phyloP scores from a whole-genome alignment of 495 filamentous ascomycete genomes.

The Lophiotrema nucula region DNA sequence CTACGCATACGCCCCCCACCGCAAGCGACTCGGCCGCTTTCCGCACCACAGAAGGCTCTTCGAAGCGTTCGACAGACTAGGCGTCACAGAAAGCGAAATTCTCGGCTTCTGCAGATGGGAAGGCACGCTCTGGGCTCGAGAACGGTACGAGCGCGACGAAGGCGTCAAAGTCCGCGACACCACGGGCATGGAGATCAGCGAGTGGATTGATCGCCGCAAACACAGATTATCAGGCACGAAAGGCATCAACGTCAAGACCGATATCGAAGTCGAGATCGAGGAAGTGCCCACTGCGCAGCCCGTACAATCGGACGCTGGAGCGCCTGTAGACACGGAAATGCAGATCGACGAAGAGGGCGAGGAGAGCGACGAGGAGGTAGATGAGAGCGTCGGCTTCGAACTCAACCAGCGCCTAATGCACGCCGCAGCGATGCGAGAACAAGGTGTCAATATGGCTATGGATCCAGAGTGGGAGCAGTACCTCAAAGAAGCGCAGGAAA shows the following conservation, averaged over 20 bases:
- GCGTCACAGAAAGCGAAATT: slow-evolving; percentile 76
- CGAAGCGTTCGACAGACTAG: slow-evolving; percentile 73
- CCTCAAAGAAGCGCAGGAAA: slow-evolving; percentile 76
- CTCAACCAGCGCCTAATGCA: slow-evolving; percentile 72
- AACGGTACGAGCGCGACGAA: slow-evolving; percentile 78
- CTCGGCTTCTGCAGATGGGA: slow-evolving; percentile 82
- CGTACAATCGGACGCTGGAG: not conserved
- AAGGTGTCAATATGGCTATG: slow-evolving; percentile 60
- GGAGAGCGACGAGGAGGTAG: slow-evolving; percentile 57
- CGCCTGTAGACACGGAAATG: slow-evolving; percentile 28
- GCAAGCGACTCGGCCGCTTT: slow-evolving; percentile 78
- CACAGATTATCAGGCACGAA: slow-evolving; percentile 4
- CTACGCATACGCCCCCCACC: slow-evolving; percentile 77
- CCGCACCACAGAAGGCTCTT: slow-evolving; percentile 79
- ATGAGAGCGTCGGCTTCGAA: slow-evolving; percentile 57
- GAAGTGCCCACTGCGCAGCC: slow-evolving; percentile 5
- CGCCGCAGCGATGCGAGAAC: slow-evolving; percentile 62
- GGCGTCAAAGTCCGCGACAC: slow-evolving; percentile 73
- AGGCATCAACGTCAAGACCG: slow-evolving; percentile 35
- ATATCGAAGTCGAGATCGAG: slow-evolving; percentile 34
- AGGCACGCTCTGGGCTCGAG: slow-evolving; percentile 85
- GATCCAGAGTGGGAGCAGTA: slow-evolving; percentile 85
- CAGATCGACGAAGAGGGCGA: slow-evolving; percentile 46
- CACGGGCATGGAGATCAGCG: slow-evolving; percentile 64
- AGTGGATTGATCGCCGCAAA: slow-evolving; percentile 49